phyloP scores from a whole-genome alignment of 1,284 basidiomycete genomes.

The Mrakiaceae sp. region DNA sequence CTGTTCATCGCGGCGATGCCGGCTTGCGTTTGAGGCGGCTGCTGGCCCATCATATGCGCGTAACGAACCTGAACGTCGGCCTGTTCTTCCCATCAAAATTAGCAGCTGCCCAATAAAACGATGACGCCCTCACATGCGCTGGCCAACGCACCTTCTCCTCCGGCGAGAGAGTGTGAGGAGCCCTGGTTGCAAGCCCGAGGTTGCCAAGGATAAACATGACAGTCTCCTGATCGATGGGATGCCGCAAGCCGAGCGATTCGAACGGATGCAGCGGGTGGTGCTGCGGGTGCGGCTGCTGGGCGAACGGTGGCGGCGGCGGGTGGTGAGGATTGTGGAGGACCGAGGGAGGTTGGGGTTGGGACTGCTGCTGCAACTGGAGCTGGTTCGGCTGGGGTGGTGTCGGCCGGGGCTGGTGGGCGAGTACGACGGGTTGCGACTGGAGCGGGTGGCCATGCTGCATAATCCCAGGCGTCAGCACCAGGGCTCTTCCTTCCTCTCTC shows the following conservation, averaged over 20 bases:
- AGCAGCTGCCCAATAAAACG: background rate
- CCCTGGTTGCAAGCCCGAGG: background rate
- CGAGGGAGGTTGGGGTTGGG: background rate
- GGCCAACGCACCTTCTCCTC: background rate
- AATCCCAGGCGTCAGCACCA: background rate
- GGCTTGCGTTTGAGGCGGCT: background rate
- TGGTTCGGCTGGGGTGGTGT: conserved; percentile 4
- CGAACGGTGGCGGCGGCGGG: too few species aligned
- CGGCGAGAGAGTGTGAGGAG: background rate
- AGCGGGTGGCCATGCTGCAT: background rate
- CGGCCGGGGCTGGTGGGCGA: conserved; percentile 1
- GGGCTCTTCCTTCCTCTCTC: too few species aligned
- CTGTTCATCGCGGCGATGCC: too few species aligned
- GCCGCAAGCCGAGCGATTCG: background rate
- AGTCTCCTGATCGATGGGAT: background rate
- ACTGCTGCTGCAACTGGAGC: conserved; percentile 2
- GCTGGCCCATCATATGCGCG: background rate
- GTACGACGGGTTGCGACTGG: background rate
- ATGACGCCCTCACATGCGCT: background rate
- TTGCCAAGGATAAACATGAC: background rate
- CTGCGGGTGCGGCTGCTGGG: background rate
- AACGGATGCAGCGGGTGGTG: too few species aligned
- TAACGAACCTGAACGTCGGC: background rate
- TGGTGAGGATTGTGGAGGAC: background rate
- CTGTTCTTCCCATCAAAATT: background rate